Base-by-base conservation (phyloP, 768 basidiomycete genomes). In the Neoboletus brunneissimus region DNA sequence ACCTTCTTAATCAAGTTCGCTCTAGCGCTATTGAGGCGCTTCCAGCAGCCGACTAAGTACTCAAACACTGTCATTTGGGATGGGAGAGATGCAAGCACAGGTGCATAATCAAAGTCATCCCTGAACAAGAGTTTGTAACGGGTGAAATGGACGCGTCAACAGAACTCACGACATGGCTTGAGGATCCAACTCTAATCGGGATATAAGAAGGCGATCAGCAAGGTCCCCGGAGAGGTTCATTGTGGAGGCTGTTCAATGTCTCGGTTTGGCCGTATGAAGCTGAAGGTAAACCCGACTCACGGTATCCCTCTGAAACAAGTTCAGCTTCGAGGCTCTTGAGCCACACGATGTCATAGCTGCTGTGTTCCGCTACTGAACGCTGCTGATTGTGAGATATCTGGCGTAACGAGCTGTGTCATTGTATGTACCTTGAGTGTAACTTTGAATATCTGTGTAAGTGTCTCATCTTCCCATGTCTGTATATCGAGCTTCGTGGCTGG, bases 21-120 rank as follows among this genome's bases (percentile, higher is more conserved):
- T 56, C 79, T 77, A 15, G 79, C 79, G 8, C 73, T 59, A 59
- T 89, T 88, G 41, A 89, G 62, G n/a, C 95, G 82, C 72, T 91
- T 94, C 96, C 96, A 99, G 65, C 89, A 88, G 20, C 88, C 88
- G 10, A 92, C 81, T 23, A 99, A 79, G 68, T 93, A 98, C 66
- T 97, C 92, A 56, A 96, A 93, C 0, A 84, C 79, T 0, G 95
- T 94, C 70, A 93, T 85, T 53, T 85, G 73, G 9, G 82, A 61
- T 10, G 94, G 92, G 18, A 98, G 75, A 23, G 88, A 88, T 3
- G 89, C 89, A 1, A 91, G 71, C 18, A 91, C 85, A 6, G 85
- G 76, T 35, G 87, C 74, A 67, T 84, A 89, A 22, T 90, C 88
- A n/a, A 87, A 70, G 61, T 91, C 89, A 66, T 86, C 85, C 48